phyloP scores from a whole-genome alignment of 1,139 yeast genomes.

The Candida albicans region DNA sequence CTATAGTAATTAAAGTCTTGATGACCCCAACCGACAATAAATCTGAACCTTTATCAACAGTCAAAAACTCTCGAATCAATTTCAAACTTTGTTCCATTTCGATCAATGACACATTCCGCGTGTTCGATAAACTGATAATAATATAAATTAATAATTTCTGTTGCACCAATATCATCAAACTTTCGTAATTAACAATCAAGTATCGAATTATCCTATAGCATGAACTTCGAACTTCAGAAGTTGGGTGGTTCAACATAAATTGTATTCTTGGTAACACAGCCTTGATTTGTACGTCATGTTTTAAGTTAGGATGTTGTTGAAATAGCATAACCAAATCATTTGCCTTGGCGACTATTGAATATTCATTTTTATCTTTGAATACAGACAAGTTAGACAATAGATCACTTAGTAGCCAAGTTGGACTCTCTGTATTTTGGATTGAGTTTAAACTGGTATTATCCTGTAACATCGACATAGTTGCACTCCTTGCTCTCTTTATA shows the following conservation, averaged over 20 bases:
- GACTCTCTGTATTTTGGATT: conserved; percentile 24
- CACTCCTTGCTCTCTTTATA: conserved; percentile 10
- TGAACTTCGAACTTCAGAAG: conserved; percentile 67
- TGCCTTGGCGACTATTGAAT: conserved; percentile 54
- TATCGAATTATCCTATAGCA: conserved; percentile 76
- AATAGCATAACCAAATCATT: conserved; percentile 63
- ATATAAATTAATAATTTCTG: conserved; percentile 62
- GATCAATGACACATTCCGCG: conserved; percentile 38
- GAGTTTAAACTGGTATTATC: conserved; percentile 1
- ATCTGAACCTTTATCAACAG: conserved; percentile 54
- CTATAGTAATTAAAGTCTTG: conserved; percentile 69
- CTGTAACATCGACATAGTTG: conserved; percentile 9
- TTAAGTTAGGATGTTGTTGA: conserved; percentile 59
- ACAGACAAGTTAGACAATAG: conserved; percentile 28
- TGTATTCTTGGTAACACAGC: conserved; percentile 63
- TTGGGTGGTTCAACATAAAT: conserved; percentile 56
- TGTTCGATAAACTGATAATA: conserved; percentile 61
- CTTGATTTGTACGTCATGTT: conserved; percentile 63
- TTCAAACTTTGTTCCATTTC: conserved; percentile 84
- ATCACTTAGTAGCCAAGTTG: conserved; percentile 41
- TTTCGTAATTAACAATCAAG: conserved; percentile 54
- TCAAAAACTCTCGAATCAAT: conserved; percentile 62
- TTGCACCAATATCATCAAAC: conserved; percentile 47
- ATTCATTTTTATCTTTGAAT: conserved; percentile 39
- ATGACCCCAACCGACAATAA: conserved; percentile 65